Conservation (phyloP, 1,284 basidiomycete genomes). For the Cutaneotrichosporon cavernicola region DNA sequence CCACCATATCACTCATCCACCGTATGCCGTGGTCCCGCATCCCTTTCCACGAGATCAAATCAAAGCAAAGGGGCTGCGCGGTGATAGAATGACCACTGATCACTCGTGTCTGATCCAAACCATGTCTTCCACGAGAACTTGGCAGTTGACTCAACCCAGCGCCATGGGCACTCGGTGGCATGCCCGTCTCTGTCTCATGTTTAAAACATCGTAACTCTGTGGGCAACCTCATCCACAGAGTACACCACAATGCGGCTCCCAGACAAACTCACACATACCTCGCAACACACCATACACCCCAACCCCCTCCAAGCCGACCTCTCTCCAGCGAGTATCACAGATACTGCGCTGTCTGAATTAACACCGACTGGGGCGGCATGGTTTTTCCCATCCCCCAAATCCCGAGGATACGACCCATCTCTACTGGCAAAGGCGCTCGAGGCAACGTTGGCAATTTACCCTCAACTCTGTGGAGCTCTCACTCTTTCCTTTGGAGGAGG, state of each 20-base stretch:
- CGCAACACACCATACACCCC: neutral
- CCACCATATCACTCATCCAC: too few relatives aligned
- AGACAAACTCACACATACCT: neutral
- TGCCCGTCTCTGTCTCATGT: too few relatives aligned
- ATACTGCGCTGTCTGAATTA: neutral
- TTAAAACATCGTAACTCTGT: too few relatives aligned
- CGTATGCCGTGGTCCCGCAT: too few relatives aligned
- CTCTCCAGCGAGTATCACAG: neutral
- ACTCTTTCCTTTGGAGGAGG: neutral
- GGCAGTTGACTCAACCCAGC: too few relatives aligned
- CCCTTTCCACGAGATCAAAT: too few relatives aligned
- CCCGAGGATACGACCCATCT: neutral
- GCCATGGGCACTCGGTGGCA: too few relatives aligned
- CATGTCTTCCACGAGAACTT: too few relatives aligned
- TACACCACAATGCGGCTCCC: neutral
- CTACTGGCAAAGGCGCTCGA: neutral
- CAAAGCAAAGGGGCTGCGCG: too few relatives aligned
- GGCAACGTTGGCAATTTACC: neutral
- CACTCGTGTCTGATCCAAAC: too few relatives aligned
- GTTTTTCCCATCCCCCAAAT: neutral
- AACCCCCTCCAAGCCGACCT: neutral
- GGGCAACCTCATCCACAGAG: too few relatives aligned
- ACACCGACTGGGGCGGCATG: neutral
- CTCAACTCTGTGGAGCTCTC: neutral
- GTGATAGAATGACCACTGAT: too few relatives aligned